Percentiles rank a stretch among this genome's conserved stretches.
phyloP scores from a whole-genome alignment of 441 rosid species.

The Populus hybrid region DNA sequence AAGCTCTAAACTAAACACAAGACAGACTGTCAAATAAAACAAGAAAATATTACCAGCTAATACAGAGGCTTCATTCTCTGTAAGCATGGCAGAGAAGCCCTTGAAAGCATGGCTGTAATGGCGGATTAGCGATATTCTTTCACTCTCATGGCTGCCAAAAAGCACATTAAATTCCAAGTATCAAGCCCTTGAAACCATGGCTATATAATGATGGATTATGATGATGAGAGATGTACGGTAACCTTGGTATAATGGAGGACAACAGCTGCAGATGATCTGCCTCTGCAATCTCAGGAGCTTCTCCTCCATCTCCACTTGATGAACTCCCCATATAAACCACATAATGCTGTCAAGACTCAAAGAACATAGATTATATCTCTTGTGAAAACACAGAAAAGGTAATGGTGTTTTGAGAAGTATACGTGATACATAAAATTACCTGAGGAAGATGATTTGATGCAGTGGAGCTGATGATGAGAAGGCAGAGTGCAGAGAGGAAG shows the following conservation, averaged over 20 bases:
- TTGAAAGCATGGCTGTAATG: slow-evolving; percentile 62
- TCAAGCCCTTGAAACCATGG: background rate
- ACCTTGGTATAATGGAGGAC: slow-evolving; percentile 62
- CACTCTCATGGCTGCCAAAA: slow-evolving; percentile 40
- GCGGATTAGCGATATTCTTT: slow-evolving; percentile 41
- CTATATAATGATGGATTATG: background rate
- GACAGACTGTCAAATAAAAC: background rate
- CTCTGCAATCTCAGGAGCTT: slow-evolving; percentile 29
- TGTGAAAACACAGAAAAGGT: background rate
- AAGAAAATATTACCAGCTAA: slow-evolving; percentile 44
- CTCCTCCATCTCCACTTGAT: slow-evolving; percentile 21
- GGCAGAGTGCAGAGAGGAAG: slow-evolving; percentile 21
- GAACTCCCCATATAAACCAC: slow-evolving; percentile 83
- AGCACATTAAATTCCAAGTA: background rate
- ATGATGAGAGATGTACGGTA: background rate
- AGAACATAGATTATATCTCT: background rate
- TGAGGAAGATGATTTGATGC: slow-evolving; percentile 37
- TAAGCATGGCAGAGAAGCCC: slow-evolving; percentile 85
- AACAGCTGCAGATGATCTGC: slow-evolving; percentile 50
- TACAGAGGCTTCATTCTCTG: slow-evolving; percentile 57
- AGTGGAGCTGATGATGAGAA: slow-evolving; percentile 15
- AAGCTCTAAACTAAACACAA: background rate
- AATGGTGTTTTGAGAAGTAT: no score
- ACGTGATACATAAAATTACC: slow-evolving; percentile 19
- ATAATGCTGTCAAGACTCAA: slow-evolving; percentile 38